Evolutionary conservation across 176 grass and related monocot genomes (phyloP), one percentile per base, ranked within the genome.

Genomic region (Carex pumila): DNA sequence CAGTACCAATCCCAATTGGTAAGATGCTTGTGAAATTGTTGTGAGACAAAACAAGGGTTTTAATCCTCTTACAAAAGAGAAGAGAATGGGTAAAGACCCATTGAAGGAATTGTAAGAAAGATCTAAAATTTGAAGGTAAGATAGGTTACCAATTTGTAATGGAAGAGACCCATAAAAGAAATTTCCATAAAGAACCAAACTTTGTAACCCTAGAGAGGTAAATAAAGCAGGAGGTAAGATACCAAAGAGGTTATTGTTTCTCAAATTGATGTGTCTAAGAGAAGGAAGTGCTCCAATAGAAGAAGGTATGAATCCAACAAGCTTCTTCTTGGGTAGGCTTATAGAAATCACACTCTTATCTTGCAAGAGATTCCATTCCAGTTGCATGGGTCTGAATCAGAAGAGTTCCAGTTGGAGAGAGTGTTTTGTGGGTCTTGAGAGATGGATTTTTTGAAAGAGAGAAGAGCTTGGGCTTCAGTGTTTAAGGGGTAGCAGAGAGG

Each of bases 221-320:
- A 95, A 59, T 64, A 99, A 84, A 18, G 9, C 36, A 0, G 75
- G 9, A 0, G 93, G 88, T 31, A 99, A 19, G 34, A 53, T 15
- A 13, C 96, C 96, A 32, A 64, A 90, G 65, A 99, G 85, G 17
- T 70, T 68, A 84, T 95, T 99, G 83, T 49, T 85, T 37, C 87
- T 86, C 55, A 99, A 90, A 75, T 99, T 99, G 89, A 99, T 84
- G 85, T 93, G 96, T 75, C 93, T 84, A 9, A 99, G 96, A 57
- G 91, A 87, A 83, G 91, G 19, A 69, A 63, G 89, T 75, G 66
- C 87, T 66, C 60, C 89, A 25, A 91, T 65, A 11, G 89, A 76
- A 10, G 83, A 57, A 11, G 96, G 92, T 2, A 99, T 84, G 45
- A 61, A 53, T 1, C 71, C 93, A 10, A 90, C 56, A 21, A 99